Base-by-base conservation (phyloP, 1,284 basidiomycete species). In the Ustilago cynodontis region DNA sequence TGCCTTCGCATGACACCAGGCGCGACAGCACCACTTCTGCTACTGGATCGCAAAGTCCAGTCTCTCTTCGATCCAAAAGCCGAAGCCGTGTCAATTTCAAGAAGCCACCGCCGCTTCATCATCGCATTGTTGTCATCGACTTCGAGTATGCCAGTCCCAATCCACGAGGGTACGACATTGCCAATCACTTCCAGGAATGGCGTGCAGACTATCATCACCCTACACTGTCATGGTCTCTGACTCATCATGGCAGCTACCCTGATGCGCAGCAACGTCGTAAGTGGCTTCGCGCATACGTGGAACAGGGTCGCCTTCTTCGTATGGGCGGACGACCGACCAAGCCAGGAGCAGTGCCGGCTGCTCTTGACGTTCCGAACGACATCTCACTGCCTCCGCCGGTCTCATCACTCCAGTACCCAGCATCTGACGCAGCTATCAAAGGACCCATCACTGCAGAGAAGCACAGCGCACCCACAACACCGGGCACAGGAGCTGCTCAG, bases 161-260 rank as follows among this genome's bases (percentile, higher is more conserved):
- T 24, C 82, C 82, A 16, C 65, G 82, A 4, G 82, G 69, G 14
- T 84, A 79, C 50, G 82, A 84, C 59, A 82, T 85, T 22, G 84
- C 84, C 47, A 85, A 85, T 45, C 79, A 82, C 60, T 85, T 85
- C 49, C 78, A 82, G 49, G 84, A 85, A 52, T 84, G 82, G 84
- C 71, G 83, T 8, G 73, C 82, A 1, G 79, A 85, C 63, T 85
- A 85, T 45, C 71, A 83, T 29, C 76, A 82, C 28, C 68, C 71
- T 2, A 75, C 71, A 3, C 61, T 74, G 3, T 75, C 77, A 7
- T 85, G 84, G 84, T 79, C 77, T 5, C 57, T 82, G 54, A 71
- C 63, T 16, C 71, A 72, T 57, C 79, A 83, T 50, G 80, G 76
- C 47, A 66, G 76, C 26, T 85, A 82, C 62, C 84, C 84, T 0